phyloP scores from a whole-genome alignment of 306 rosid species.

The Macrotyloma uniflorum region DNA sequence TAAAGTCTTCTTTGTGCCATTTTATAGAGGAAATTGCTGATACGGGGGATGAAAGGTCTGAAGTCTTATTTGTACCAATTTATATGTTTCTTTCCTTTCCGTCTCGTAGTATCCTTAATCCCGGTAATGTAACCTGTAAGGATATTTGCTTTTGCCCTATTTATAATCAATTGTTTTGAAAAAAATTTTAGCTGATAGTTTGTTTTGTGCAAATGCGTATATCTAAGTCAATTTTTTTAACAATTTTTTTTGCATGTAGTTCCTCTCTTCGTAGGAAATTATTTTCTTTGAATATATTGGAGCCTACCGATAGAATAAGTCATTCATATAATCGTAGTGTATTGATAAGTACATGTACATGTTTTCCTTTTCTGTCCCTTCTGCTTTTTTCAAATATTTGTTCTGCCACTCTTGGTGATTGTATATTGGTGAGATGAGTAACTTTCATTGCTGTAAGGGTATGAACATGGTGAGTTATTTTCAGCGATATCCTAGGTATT shows the following conservation, averaged over 20 bases:
- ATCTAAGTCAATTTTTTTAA: constrained; percentile 31
- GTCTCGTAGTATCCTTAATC: constrained; percentile 31
- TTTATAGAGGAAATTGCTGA: constrained; percentile 43
- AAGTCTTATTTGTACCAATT: constrained; percentile 28
- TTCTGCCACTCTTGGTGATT: neutral
- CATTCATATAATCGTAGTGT: neutral
- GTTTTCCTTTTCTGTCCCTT: neutral
- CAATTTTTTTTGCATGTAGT: constrained; percentile 42
- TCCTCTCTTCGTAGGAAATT: neutral
- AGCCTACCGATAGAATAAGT: neutral
- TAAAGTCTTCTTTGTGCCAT: constrained; percentile 25
- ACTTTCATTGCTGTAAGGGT: neutral
- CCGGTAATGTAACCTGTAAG: constrained; percentile 30
- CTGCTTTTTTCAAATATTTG: neutral
- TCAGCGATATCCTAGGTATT: neutral
- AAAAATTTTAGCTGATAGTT: constrained; percentile 44
- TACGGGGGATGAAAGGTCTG: constrained; percentile 26
- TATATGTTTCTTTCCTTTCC: constrained; percentile 25
- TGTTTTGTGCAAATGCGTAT: constrained; percentile 44
- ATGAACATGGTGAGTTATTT: neutral
- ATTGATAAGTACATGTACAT: neutral
- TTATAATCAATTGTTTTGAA: constrained; percentile 29
- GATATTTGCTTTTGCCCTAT: constrained; percentile 26
- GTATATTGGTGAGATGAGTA: constrained; percentile 23
- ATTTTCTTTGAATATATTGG: neutral